Percentiles rank a stretch among this genome's conserved stretches.
Evolutionary conservation across 805 yeast genomes (phyloP).

Genomic region (Blastobotrys terrestris): DNA sequence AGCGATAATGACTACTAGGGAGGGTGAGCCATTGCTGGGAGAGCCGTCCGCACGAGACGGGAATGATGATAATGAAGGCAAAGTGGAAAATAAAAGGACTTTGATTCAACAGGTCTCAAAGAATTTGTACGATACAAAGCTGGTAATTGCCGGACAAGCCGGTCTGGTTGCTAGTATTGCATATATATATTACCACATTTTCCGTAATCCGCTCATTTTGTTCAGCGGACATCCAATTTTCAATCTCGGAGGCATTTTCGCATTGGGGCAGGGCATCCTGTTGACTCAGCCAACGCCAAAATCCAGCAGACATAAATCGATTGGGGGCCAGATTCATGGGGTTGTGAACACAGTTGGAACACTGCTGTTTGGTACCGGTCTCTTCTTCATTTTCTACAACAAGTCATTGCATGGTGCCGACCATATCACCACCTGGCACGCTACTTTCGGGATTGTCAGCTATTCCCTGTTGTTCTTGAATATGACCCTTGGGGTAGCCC

Average conservation of each 20-base stretch:
- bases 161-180: not conserved
- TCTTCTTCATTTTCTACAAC: conserved; percentile 22
- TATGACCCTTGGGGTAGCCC: conserved; percentile 22
- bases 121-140: not conserved
- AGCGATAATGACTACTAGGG: not conserved
- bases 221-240: conserved; percentile 26
- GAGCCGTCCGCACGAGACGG: too few relatives aligned
- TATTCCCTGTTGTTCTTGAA: conserved; percentile 15
- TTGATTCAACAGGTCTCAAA: not conserved
- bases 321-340: conserved; percentile 26
- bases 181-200: not conserved
- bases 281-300: conserved; percentile 24
- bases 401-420: conserved; percentile 21
- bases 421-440: conserved; percentile 27
- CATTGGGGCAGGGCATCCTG: conserved; percentile 24
- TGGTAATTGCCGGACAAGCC: not conserved
- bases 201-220: conserved; percentile 7
- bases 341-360: conserved; percentile 15
- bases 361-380: conserved; percentile 9
- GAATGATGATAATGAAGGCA: too few relatives aligned
- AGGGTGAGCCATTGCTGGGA: not conserved
- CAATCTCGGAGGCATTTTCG: conserved; percentile 21
- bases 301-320: conserved; percentile 19
- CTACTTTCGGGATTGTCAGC: conserved; percentile 23
- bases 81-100: not conserved